These are phyloP conservation scores for Favolaschia claudopus DNA, from an alignment of 768 basidiomycete species.

Conservation along the genomic window DNA sequence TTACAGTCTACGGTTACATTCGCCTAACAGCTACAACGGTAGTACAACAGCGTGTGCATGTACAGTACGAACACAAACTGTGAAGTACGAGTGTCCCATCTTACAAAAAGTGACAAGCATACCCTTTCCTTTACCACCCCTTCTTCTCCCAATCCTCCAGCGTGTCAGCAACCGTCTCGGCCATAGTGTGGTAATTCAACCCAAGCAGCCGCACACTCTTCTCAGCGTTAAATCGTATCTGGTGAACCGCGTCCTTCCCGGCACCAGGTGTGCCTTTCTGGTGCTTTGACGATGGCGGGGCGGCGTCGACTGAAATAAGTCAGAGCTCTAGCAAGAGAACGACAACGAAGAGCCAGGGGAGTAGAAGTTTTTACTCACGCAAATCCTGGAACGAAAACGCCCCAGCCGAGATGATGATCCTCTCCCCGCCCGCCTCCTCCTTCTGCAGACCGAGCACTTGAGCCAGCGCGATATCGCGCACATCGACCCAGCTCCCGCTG, in stretches of 20 bases:
- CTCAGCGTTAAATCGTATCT: not conserved
- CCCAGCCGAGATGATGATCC: slow-evolving; percentile 56
- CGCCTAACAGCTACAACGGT: no score
- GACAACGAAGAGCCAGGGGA: not conserved
- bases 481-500: not conserved
- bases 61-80: no score
- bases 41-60: no score
- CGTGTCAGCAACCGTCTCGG: not conserved
- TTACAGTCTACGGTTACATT: no score
- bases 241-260: not conserved
- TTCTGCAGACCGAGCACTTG: slow-evolving; percentile 59
- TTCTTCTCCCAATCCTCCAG: not conserved
- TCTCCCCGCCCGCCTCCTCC: slow-evolving; percentile 56
- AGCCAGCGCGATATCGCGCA: slow-evolving; percentile 56
- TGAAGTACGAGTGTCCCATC: no score
- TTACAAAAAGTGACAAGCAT: no score
- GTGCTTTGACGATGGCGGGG: not conserved
- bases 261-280: not conserved
- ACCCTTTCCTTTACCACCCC: no score
- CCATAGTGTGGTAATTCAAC: not conserved
- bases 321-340: not conserved
- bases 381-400: slow-evolving; percentile 31
- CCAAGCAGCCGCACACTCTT: not conserved
- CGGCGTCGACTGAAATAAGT: slow-evolving; percentile 19
- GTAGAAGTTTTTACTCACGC: slow-evolving; percentile 21